A percentile compares a stretch with the other conserved stretches of the same genome.
These are phyloP conservation scores for Pseudogymnoascus sp. DNA, from an alignment of 2,329 filamentous ascomycete genomes.

Conservation along the genomic window DNA sequence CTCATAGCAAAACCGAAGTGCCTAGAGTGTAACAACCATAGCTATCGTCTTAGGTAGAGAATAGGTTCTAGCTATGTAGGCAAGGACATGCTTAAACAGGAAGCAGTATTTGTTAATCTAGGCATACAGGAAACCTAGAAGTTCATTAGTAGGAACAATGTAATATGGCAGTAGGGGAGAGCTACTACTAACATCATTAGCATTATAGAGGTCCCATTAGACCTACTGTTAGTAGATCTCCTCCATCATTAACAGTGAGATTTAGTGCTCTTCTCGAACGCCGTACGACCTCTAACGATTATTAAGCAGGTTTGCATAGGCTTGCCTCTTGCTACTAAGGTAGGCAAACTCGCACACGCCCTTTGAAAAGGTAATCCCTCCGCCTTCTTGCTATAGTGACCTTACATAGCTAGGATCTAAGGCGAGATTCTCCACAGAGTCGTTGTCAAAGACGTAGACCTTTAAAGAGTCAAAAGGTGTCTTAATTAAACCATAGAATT, in stretches of 20 bases:
- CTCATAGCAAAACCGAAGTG: not conserved
- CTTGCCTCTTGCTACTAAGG: not conserved
- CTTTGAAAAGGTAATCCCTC: not conserved
- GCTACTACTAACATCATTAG: too few species aligned
- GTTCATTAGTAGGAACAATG: not conserved
- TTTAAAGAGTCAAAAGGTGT: not conserved
- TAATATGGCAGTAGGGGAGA: not conserved
- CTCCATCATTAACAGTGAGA: not conserved
- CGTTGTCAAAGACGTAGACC: not conserved
- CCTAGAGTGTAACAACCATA: not conserved
- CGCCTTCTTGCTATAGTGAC: not conserved
- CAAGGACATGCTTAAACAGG: not conserved
- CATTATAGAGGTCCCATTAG: not conserved
- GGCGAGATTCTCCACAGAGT: not conserved
- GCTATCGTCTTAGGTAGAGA: not conserved
- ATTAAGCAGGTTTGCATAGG: not conserved
- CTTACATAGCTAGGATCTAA: not conserved
- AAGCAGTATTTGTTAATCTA: not conserved
- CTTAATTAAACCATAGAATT: not conserved
- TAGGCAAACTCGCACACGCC: not conserved
- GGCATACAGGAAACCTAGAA: not conserved
- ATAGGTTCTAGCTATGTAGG: not conserved
- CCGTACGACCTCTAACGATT: not conserved
- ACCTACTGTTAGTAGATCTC: not conserved
- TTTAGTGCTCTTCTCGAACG: not conserved